phyloP scores from a whole-genome alignment of 1,139 yeast genomes.

The Pichia sp. region DNA sequence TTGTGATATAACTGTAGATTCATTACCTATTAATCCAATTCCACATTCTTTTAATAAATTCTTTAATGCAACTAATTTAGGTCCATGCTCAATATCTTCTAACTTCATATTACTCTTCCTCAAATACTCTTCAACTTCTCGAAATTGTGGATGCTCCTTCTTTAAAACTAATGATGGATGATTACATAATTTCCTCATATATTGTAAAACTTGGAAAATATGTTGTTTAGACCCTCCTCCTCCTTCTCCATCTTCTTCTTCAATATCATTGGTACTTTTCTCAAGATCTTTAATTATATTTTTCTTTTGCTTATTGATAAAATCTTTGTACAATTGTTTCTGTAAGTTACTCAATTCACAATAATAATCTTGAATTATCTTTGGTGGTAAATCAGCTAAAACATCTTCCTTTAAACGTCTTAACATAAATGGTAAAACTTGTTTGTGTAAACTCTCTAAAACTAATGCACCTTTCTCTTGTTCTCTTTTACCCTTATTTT shows the following conservation, averaged over 20 bases:
- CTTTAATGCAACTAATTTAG: conserved; percentile 78
- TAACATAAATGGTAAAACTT: conserved; percentile 90
- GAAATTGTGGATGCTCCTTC: conserved; percentile 76
- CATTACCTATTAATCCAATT: conserved; percentile 48
- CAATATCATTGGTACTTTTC: conserved; percentile 40
- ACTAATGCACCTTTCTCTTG: conserved; percentile 98
- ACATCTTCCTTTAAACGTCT: conserved; percentile 97
- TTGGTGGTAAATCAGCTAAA: conserved; percentile 92
- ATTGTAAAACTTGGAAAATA: conserved; percentile 94
- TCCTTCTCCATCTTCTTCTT: conserved; percentile 36
- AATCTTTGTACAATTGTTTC: conserved; percentile 78
- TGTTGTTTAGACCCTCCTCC: conserved; percentile 62
- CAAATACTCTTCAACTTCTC: conserved; percentile 55
- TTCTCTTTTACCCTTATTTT: conserved; percentile 86
- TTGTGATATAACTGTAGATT: conserved; percentile 77
- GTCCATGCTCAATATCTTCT: conserved; percentile 77
- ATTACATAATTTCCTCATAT: conserved; percentile 94
- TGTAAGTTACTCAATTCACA: conserved; percentile 93
- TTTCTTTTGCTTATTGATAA: conserved; percentile 79
- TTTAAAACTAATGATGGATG: conserved; percentile 93
- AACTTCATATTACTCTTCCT: conserved; percentile 52
- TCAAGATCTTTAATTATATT: conserved; percentile 53
- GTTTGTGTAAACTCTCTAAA: conserved; percentile 90
- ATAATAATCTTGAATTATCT: conserved; percentile 95
- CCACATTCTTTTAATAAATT: conserved; percentile 88